Conservation (phyloP, 805 yeast species). For the Starmera pachycereana region DNA sequence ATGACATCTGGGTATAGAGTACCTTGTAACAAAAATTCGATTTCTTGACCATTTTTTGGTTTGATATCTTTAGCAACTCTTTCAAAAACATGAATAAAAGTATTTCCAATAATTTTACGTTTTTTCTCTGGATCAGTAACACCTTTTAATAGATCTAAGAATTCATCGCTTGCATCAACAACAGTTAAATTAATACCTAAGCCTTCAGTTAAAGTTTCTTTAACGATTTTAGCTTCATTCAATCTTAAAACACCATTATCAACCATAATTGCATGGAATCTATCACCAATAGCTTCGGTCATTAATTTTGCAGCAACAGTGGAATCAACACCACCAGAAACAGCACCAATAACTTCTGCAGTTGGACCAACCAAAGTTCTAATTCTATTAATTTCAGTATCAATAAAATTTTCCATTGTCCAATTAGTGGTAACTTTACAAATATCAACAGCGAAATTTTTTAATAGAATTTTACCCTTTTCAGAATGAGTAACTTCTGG, state of each 20-base stretch:
- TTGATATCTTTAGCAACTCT: constrained; percentile 87
- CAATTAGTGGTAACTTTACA: constrained; percentile 85
- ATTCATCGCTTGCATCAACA: constrained; percentile 88
- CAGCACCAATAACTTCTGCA: constrained; percentile 99
- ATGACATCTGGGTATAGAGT: constrained; percentile 97
- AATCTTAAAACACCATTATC: constrained; percentile 97
- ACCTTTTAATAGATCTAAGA: constrained; percentile 78
- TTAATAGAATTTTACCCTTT: constrained; percentile 78
- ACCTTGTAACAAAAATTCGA: constrained; percentile 92
- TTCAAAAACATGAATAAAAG: constrained; percentile 94
- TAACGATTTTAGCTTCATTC: constrained; percentile 84
- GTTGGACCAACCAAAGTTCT: constrained; percentile 89
- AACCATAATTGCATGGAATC: constrained; percentile 97
- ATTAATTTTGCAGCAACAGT: constrained; percentile 97
- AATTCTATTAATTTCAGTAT: constrained; percentile 91
- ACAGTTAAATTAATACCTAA: constrained; percentile 92
- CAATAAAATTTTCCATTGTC: constrained; percentile 97
- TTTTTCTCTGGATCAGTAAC: constrained; percentile 98
- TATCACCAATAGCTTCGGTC: constrained; percentile 96
- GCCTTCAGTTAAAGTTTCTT: constrained; percentile 84
- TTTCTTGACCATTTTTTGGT: constrained; percentile 82
- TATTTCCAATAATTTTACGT: constrained; percentile 97
- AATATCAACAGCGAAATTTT: constrained; percentile 87
- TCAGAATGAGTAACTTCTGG: constrained; percentile 97
- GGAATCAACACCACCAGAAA: constrained; percentile 98